Conservation (phyloP, 495 filamentous ascomycete species). For the Pyronema omphalodes region DNA sequence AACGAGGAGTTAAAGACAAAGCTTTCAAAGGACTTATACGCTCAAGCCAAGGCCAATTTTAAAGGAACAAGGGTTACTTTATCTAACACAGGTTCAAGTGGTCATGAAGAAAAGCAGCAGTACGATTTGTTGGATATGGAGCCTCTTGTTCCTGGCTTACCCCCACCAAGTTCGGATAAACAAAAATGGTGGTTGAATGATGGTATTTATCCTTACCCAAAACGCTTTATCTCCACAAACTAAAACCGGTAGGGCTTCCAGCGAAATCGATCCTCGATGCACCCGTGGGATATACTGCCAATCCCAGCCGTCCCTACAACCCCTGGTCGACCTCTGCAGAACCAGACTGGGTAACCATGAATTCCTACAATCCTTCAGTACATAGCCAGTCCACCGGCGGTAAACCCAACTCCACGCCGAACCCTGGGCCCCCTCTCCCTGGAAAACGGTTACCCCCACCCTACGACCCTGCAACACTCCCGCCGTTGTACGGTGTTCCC, state of each 20-base stretch:
- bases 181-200: conserved; percentile 93
- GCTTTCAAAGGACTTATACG: conserved; percentile 54
- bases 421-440: conserved; percentile 3
- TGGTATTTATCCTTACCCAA: conserved; percentile 27
- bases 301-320: conserved; percentile 57
- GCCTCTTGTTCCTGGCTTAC: conserved; percentile 59
- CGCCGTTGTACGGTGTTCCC: background rate
- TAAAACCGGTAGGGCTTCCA: conserved; percentile 38
- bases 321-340: conserved; percentile 53
- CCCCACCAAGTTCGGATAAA: conserved; percentile 74
- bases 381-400: conserved; percentile 28
- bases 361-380: conserved; percentile 32
- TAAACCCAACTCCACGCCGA: conserved; percentile 6
- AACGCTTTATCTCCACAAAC: background rate
- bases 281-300: conserved; percentile 45
- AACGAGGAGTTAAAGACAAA: conserved; percentile 52
- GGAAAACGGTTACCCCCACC: conserved; percentile 36
- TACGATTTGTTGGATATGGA: conserved; percentile 58
- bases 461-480: conserved; percentile 31
- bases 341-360: conserved; percentile 60
- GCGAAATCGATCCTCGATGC: conserved; percentile 53
- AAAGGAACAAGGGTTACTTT: background rate
- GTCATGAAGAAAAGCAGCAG: conserved; percentile 39
- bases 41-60: conserved; percentile 42
- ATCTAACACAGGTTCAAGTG: conserved; percentile 2